phyloP scores from a whole-genome alignment of 2,329 filamentous ascomycete genomes.

The Canariomyces notabilis region DNA sequence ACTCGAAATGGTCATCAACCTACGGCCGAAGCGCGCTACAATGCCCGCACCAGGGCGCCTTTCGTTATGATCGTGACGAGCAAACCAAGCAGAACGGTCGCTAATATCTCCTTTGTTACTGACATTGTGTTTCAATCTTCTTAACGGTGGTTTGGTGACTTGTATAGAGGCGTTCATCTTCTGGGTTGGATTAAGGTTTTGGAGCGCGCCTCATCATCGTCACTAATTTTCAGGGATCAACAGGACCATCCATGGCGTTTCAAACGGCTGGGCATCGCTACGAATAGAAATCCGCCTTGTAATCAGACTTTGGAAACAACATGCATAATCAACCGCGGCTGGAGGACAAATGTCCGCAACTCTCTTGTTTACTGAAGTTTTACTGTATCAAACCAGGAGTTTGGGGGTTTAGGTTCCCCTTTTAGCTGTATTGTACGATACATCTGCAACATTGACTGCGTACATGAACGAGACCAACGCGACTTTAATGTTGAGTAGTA shows the following conservation, averaged over 20 bases:
- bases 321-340: no score
- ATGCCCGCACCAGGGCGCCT: conserved; percentile 32
- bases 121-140: conserved; percentile 5
- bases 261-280: conserved; percentile 7
- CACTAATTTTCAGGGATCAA: conserved; percentile 3
- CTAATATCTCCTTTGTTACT: conserved; percentile 13
- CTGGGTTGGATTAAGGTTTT: conserved; percentile 5
- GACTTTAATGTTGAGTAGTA: no score
- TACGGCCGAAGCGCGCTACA: conserved; percentile 38
- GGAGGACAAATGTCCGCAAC: no score
- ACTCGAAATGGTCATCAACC: conserved; percentile 79
- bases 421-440: no score
- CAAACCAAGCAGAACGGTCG: conserved; percentile 16
- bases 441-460: no score
- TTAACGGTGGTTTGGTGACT: conserved; percentile 3
- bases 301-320: conserved; percentile 18
- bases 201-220: background rate
- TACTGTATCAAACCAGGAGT: no score
- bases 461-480: no score
- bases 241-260: conserved; percentile 13
- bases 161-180: conserved; percentile 11
- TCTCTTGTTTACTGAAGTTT: background rate
- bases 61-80: conserved; percentile 37
- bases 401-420: no score
- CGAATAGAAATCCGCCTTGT: conserved; percentile 10